Evolutionary conservation across 78 protist genomes (phyloP).

Genomic region (Chrysochromulina parva): DNA sequence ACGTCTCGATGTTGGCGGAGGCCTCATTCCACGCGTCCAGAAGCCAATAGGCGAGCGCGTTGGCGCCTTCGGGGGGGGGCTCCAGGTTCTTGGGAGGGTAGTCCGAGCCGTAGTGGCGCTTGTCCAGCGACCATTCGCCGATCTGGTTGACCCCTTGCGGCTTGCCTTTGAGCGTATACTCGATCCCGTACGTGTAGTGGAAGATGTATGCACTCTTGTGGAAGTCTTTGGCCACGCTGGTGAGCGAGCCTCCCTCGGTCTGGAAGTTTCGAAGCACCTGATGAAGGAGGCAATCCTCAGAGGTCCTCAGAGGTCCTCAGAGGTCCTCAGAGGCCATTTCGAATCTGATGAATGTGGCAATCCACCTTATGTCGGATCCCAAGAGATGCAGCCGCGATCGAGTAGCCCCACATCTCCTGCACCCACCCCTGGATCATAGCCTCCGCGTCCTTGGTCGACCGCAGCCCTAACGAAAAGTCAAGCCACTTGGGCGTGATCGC

Average conservation of each 20-base stretch:
- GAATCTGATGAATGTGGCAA: not conserved
- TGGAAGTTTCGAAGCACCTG: not conserved
- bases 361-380: not conserved
- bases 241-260: not conserved
- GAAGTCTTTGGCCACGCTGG: not conserved
- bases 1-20: not conserved
- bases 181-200: slow-evolving; percentile 27
- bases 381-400: slow-evolving; percentile 4
- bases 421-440: not conserved
- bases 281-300: too few relatives aligned
- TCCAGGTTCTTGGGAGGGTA: not conserved
- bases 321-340: too few relatives aligned
- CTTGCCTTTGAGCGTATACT: not conserved
- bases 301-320: too few relatives aligned
- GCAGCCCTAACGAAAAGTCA: not conserved
- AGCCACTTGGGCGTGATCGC: not conserved
- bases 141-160: slow-evolving; percentile 24
- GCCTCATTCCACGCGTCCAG: not conserved
- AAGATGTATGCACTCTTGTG: not conserved
- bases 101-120: slow-evolving; percentile 20
- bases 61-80: not conserved
- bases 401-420: slow-evolving; percentile 35
- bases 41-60: not conserved
- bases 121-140: slow-evolving; percentile 31
- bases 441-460: not conserved